phyloP scores from a whole-genome alignment of 148 eudicot species.

The Rhododendron griersonianum region DNA sequence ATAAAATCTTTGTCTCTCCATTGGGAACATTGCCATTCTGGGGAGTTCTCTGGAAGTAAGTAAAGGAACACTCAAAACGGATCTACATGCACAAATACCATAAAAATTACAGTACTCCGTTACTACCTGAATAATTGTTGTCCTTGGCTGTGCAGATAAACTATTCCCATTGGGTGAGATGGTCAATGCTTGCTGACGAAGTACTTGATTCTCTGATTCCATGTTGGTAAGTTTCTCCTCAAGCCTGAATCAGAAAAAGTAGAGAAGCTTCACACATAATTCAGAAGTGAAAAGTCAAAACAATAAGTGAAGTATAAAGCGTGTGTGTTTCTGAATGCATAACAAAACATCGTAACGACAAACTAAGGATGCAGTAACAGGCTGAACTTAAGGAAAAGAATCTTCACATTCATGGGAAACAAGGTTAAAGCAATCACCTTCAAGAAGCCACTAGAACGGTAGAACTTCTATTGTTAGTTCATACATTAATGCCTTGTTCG shows the following conservation, averaged over 20 bases:
- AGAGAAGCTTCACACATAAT: background rate
- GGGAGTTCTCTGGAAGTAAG: constrained; percentile 70
- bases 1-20: constrained; percentile 50
- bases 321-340: background rate
- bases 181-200: constrained; percentile 96
- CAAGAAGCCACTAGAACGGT: background rate
- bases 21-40: constrained; percentile 63
- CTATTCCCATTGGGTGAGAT: constrained; percentile 78
- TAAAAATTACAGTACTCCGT: background rate
- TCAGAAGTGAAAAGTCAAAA: background rate
- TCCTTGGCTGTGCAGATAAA: constrained; percentile 62
- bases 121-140: constrained; percentile 57
- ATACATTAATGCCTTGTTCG: background rate
- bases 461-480: background rate
- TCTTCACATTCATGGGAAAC: background rate
- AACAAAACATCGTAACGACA: background rate
- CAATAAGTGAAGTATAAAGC: background rate
- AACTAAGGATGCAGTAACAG: background rate
- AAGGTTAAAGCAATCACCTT: background rate
- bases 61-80: constrained; percentile 19
- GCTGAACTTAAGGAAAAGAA: background rate
- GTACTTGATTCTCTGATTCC: constrained; percentile 88
- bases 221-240: constrained; percentile 80
- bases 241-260: constrained; percentile 48
- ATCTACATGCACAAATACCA: constrained; percentile 8